phyloP scores from a whole-genome alignment of 768 basidiomycete genomes.

The Trametes villosa region DNA sequence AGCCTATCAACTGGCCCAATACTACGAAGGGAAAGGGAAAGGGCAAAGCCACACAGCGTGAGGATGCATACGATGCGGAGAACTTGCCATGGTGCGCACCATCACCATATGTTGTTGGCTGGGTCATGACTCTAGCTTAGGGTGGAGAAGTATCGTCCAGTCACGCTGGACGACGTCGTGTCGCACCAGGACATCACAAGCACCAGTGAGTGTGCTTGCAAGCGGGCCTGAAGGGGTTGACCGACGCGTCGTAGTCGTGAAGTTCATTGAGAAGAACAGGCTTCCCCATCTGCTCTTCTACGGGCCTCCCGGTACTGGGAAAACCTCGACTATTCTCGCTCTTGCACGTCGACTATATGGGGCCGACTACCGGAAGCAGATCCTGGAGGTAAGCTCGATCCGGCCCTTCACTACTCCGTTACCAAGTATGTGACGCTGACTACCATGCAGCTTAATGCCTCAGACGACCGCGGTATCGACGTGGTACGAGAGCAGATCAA shows the following conservation, averaged over 20 bases:
- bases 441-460: slow-evolving; percentile 86
- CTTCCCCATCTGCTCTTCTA: slow-evolving; percentile 96
- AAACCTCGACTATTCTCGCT: slow-evolving; percentile 96
- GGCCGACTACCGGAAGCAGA: slow-evolving; percentile 82
- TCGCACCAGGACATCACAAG: slow-evolving; percentile 94
- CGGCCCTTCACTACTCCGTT: not conserved
- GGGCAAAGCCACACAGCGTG: slow-evolving; percentile 56
- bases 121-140: slow-evolving; percentile 42
- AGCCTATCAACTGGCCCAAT: slow-evolving; percentile 31
- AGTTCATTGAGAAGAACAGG: slow-evolving; percentile 93
- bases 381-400: slow-evolving; percentile 73
- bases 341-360: slow-evolving; percentile 96
- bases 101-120: not conserved
- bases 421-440: not conserved
- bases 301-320: slow-evolving; percentile 97
- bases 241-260: slow-evolving; percentile 68
- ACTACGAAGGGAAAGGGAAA: slow-evolving; percentile 61
- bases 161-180: slow-evolving; percentile 90
- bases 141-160: slow-evolving; percentile 98
- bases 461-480: slow-evolving; percentile 98
- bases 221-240: not conserved
- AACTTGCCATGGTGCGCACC: slow-evolving; percentile 77
- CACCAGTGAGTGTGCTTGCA: slow-evolving; percentile 68
- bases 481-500: slow-evolving; percentile 99
- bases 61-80: slow-evolving; percentile 53